These are phyloP conservation scores for Fusarium sp. DNA, from an alignment of 2,329 filamentous ascomycete genomes.

Conservation along the genomic window DNA sequence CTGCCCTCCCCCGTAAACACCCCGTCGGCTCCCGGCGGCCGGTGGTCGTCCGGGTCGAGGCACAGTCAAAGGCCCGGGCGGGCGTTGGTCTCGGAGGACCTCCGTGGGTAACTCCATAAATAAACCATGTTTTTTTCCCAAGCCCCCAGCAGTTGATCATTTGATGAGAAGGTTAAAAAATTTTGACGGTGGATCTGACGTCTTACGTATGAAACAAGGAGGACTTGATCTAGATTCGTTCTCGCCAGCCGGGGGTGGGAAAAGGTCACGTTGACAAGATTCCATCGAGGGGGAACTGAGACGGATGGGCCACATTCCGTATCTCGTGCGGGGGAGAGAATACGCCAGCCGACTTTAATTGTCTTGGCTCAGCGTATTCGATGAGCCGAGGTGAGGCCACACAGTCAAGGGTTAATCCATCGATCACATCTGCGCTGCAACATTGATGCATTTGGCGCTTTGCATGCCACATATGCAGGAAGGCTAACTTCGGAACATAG, in stretches of 20 bases:
- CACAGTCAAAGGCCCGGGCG: conserved; percentile 9
- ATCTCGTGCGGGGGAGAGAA: conserved; percentile 1
- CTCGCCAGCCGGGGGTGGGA: conserved; percentile 8
- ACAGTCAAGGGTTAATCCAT: neutral
- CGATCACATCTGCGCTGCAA: neutral
- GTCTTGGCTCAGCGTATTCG: conserved; percentile 10
- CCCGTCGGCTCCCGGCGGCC: conserved; percentile 31
- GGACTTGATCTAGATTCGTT: conserved; percentile 7
- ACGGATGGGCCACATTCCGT: conserved; percentile 1
- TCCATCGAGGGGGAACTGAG: neutral
- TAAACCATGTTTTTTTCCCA: conserved; percentile 6
- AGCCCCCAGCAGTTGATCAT: conserved; percentile 7
- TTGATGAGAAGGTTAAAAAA: conserved; percentile 8
- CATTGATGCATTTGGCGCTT: neutral
- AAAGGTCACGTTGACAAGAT: conserved; percentile 11
- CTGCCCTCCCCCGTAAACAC: conserved; percentile 14
- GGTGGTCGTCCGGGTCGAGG: conserved; percentile 19
- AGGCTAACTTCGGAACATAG: conserved; percentile 21
- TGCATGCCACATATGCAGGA: conserved; percentile 1
- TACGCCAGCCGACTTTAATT: neutral
- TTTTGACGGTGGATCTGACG: neutral
- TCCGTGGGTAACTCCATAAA: conserved; percentile 20
- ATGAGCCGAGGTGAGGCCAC: conserved; percentile 35
- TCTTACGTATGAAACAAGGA: conserved; percentile 4
- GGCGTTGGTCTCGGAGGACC: conserved; percentile 32